These are phyloP conservation scores for Torulaspora franciscae DNA, from an alignment of 805 yeast genomes.

Conservation along the genomic window DNA sequence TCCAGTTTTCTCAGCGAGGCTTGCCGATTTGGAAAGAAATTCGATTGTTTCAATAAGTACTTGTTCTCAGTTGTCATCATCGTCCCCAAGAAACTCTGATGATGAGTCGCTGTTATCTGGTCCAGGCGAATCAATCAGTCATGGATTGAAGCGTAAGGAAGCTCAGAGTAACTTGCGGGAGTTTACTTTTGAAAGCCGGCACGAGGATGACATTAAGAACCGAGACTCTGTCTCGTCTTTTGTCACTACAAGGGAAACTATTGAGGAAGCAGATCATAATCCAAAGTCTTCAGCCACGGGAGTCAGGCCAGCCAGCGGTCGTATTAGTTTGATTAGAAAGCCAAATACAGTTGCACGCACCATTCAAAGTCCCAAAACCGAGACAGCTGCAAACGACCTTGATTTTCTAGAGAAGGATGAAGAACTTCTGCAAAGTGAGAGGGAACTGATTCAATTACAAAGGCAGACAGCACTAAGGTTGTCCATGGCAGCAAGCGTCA, in stretches of 20 bases:
- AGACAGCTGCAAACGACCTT: conserved; percentile 6
- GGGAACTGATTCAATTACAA: conserved; percentile 18
- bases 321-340: conserved; percentile 29
- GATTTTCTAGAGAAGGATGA: conserved; percentile 23
- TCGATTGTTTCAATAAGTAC: conserved; percentile 50
- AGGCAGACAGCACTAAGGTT: conserved; percentile 6
- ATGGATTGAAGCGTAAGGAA: conserved; percentile 43
- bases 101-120: neutral
- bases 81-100: neutral
- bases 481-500: conserved; percentile 20
- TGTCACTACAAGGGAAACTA: conserved; percentile 20
- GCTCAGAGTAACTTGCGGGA: conserved; percentile 48
- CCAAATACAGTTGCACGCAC: conserved; percentile 7
- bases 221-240: conserved; percentile 10
- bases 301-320: conserved; percentile 32
- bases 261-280: conserved; percentile 6
- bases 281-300: neutral
- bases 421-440: conserved; percentile 20
- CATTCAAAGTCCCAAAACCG: conserved; percentile 5
- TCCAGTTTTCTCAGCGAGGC: conserved; percentile 1
- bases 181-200: conserved; percentile 35
- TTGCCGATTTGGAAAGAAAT: neutral
- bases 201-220: conserved; percentile 5
- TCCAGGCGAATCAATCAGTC: neutral
- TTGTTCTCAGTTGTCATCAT: conserved; percentile 49